phyloP scores from a whole-genome alignment of 768 basidiomycete genomes.

The Amanita phalloides region DNA sequence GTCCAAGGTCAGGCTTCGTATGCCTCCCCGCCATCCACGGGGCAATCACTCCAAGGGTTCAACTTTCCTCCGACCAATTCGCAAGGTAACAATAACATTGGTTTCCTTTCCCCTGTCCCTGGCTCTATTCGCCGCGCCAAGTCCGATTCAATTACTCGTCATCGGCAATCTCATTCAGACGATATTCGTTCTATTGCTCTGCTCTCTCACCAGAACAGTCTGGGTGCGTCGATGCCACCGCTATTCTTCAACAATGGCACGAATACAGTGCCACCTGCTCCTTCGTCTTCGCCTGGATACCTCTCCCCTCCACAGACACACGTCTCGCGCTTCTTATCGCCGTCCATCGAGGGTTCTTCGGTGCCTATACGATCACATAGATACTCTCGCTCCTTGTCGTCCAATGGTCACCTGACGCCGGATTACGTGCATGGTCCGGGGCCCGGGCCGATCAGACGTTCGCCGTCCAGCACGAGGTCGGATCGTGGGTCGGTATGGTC shows the following conservation, averaged over 20 bases:
- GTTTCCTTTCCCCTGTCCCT: constrained; percentile 19
- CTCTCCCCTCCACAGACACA: neutral
- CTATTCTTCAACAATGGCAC: neutral
- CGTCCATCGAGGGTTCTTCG: neutral
- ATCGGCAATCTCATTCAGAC: constrained; percentile 51
- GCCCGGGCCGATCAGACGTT: constrained; percentile 26
- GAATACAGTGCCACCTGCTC: neutral
- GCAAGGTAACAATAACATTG: neutral
- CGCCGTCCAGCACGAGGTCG: constrained; percentile 29
- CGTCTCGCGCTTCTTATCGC: constrained; percentile 2
- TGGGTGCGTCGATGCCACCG: neutral
- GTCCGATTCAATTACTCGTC: constrained; percentile 34
- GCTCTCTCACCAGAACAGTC: neutral
- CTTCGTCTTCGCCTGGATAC: neutral
- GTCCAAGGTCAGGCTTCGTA: constrained; percentile 20
- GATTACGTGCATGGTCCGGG: constrained; percentile 1
- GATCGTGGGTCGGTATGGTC: constrained; percentile 28
- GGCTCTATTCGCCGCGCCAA: constrained; percentile 38
- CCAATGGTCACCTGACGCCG: neutral
- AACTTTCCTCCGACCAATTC: neutral
- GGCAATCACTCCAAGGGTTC: constrained; percentile 10
- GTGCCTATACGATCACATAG: neutral
- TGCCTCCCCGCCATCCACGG: neutral
- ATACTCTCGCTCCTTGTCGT: neutral
- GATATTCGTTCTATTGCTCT: constrained; percentile 28